phyloP scores from a whole-genome alignment of 148 eudicot genomes.

The Rhododendron mucronatum region DNA sequence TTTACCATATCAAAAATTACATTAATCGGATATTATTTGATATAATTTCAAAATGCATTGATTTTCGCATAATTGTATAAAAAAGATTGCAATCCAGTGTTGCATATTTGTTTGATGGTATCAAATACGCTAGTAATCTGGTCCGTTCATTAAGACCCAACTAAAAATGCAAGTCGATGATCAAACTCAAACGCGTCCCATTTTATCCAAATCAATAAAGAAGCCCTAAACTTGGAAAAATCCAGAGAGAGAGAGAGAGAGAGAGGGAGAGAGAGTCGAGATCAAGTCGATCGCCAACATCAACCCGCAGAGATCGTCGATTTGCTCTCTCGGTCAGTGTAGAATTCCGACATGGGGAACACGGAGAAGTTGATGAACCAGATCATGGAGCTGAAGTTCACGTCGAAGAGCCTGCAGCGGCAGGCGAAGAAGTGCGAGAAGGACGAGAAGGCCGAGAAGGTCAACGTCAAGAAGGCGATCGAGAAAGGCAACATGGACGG shows the following conservation, averaged over 20 bases:
- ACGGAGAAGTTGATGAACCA: conserved; percentile 65
- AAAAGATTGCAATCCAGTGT: too few relatives aligned
- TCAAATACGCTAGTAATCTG: background rate
- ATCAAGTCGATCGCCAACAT: background rate
- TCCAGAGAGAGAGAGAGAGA: background rate
- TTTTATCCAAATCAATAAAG: background rate
- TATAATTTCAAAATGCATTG: too few relatives aligned
- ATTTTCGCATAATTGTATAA: too few relatives aligned
- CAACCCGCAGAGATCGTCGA: too few relatives aligned
- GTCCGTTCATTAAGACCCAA: background rate
- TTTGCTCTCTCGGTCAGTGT: background rate
- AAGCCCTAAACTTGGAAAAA: background rate
- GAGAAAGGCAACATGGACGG: conserved; percentile 55
- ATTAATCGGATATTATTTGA: too few relatives aligned
- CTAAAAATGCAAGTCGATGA: background rate
- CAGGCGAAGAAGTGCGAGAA: conserved; percentile 52
- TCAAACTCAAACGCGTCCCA: background rate
- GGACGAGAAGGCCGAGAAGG: conserved; percentile 45
- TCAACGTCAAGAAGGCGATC: conserved; percentile 50
- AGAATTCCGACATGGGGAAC: conserved; percentile 39
- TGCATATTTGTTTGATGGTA: too few relatives aligned
- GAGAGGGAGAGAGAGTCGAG: background rate
- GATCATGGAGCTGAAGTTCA: conserved; percentile 66
- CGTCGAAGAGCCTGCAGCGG: conserved; percentile 48
- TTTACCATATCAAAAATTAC: too few relatives aligned